Evolutionary conservation across 1,284 basidiomycete genomes (phyloP), one percentile per base, ranked within the genome.

Genomic region (Polyporus tsugae): DNA sequence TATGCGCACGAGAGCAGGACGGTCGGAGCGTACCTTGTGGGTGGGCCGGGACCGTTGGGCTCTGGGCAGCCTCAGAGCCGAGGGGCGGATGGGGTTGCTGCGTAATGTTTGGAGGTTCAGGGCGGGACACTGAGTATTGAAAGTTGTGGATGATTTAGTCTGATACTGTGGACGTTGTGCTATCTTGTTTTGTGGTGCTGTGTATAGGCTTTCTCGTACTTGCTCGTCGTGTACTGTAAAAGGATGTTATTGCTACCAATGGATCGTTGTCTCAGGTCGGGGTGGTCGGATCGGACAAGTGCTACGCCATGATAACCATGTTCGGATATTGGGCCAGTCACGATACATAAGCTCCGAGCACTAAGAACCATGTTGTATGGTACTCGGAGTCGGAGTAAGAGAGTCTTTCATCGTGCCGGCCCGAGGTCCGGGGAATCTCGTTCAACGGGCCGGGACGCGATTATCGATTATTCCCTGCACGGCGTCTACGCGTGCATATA

Each of bases 401-500:
- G n/a, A n/a, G n/a, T n/a, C n/a, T n/a, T n/a, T n/a, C n/a, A n/a
- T n/a, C n/a, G 7, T 22, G n/a, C n/a, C 44, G 44, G 44, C 22
- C 44, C 44, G 44, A 46, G n/a, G 44, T 46, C 44, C 44, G 44
- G n/a, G 22, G n/a, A 10, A 2, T 46, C 44, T 46, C n/a, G 44
- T 11, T 19, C 4, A 44, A n/a, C 42, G 42, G 42, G 42, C 42
- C 42, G 42, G 4, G 5, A 17, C 5, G 17, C n/a, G n/a, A n/a
- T n/a, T n/a, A n/a, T n/a, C n/a, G n/a, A n/a, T 2, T 29, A 29
- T 29, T 29, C 1, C 29, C 29, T 29, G 1, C 29, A 29, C 29
- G 58, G 58, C 58, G 58, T 41, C 38, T 60, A 42, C 22, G 13
- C 39, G 58, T 42, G 58, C 9, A 60, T 60, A 42, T 46, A 58